Conservation (phyloP, 163 green algal species). For the Prototheca wickerhamii region DNA sequence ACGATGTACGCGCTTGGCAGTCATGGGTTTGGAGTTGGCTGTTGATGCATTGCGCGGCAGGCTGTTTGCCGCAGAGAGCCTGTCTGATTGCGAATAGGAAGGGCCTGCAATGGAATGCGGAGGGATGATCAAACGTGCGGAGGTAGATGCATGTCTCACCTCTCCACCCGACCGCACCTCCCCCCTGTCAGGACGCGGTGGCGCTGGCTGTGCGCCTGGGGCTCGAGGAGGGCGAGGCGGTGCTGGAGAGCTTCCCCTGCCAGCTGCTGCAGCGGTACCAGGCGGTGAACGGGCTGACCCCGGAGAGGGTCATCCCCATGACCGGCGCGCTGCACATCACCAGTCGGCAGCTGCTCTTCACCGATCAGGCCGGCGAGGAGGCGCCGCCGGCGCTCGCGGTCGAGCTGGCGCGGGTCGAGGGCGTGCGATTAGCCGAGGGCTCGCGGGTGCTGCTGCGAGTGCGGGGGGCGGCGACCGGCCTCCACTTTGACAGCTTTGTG, state of each 20-base stretch:
- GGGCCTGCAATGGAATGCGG: too few relatives aligned
- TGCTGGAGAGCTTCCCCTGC: constrained; percentile 23
- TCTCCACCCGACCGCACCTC: not conserved
- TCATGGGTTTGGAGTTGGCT: too few relatives aligned
- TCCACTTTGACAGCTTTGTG: constrained; percentile 10
- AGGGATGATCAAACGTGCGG: too few relatives aligned
- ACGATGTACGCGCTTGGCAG: not conserved
- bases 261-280: constrained; percentile 21
- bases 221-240: constrained; percentile 14
- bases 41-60: too few relatives aligned
- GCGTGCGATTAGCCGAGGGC: not conserved
- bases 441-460: constrained; percentile 8
- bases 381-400: too few relatives aligned
- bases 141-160: too few relatives aligned
- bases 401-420: not conserved
- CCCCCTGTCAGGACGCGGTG: not conserved
- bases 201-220: constrained; percentile 3
- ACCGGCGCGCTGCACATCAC: constrained; percentile 19
- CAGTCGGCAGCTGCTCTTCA: constrained; percentile 2
- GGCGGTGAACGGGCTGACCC: constrained; percentile 16
- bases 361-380: not conserved
- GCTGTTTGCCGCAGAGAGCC: too few relatives aligned
- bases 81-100: too few relatives aligned
- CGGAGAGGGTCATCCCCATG: constrained; percentile 12
- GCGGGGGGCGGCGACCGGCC: not conserved